Evolutionary conservation across 192 early-diverging fungal genomes (phyloP).

Genomic region (Gryganskiella cystojenkinii): DNA sequence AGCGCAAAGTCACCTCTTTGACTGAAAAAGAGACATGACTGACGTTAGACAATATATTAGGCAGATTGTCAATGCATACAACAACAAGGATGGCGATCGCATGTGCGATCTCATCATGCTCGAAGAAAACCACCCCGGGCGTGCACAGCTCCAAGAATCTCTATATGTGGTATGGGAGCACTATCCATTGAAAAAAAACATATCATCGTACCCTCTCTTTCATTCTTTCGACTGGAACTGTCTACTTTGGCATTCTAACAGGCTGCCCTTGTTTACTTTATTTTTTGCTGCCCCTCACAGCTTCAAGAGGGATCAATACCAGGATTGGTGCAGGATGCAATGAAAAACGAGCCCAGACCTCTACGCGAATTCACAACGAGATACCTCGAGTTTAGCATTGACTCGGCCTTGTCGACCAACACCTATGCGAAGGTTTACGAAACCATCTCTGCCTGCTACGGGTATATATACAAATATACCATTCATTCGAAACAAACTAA

Average conservation of each 20-base stretch:
- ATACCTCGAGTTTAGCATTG: constrained; percentile 34
- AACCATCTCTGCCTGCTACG: constrained; percentile 21
- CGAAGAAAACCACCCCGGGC: constrained; percentile 3
- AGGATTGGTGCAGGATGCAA: constrained; percentile 7
- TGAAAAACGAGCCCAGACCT: neutral
- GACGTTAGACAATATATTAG: constrained; percentile 23
- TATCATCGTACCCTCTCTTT: no score
- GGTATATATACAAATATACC: constrained; percentile 8
- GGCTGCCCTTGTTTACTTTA: neutral
- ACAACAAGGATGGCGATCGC: constrained; percentile 9
- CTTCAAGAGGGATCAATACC: constrained; percentile 29
- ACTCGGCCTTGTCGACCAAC: constrained; percentile 22
- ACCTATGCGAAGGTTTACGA: constrained; percentile 22
- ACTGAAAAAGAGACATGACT: constrained; percentile 6
- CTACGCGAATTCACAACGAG: constrained; percentile 33
- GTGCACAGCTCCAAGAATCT: constrained; percentile 9
- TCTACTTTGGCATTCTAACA: neutral
- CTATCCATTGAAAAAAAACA: no score
- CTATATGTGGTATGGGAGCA: constrained; percentile 38
- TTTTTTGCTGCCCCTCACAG: constrained; percentile 2
- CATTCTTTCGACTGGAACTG: no score
- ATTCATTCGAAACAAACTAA: neutral
- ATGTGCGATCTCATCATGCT: constrained; percentile 28
- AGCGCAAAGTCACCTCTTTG: neutral
- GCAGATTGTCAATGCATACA: constrained; percentile 10